Evolutionary conservation across 257 asterid species (phyloP).

Genomic region (Thymus mandschuricus): DNA sequence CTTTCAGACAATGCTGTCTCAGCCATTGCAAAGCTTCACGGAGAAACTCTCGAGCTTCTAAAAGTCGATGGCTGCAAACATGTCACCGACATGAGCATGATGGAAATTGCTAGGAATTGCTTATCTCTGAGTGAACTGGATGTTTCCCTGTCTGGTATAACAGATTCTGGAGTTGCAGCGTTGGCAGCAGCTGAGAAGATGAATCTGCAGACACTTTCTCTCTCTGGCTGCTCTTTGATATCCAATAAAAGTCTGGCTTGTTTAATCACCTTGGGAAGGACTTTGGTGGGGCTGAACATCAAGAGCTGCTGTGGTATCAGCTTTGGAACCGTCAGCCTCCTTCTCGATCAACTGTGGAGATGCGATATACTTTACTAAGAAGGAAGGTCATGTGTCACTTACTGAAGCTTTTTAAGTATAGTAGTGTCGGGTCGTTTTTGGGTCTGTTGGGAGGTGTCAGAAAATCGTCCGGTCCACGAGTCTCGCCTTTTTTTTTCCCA

Average conservation of each 20-base stretch:
- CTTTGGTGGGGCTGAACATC: slow-evolving; percentile 66
- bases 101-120: slow-evolving; percentile 60
- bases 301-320: slow-evolving; percentile 62
- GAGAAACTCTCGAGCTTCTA: slow-evolving; percentile 64
- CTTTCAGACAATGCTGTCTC: slow-evolving; percentile 58
- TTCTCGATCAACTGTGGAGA: slow-evolving; percentile 67
- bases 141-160: slow-evolving; percentile 55
- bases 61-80: slow-evolving; percentile 66
- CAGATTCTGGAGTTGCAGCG: slow-evolving; percentile 61
- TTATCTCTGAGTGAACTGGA: slow-evolving; percentile 61
- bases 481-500: slow-evolving; percentile 54
- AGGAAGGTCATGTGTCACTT: slow-evolving; percentile 29
- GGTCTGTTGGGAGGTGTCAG: slow-evolving; percentile 46
- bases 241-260: slow-evolving; percentile 59
- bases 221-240: slow-evolving; percentile 54
- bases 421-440: slow-evolving; percentile 42
- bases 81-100: slow-evolving; percentile 62
- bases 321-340: slow-evolving; percentile 43
- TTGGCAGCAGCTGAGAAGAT: slow-evolving; percentile 55
- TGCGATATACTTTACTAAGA: slow-evolving; percentile 70
- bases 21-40: slow-evolving; percentile 59
- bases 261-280: slow-evolving; percentile 50
- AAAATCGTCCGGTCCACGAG: slow-evolving; percentile 29
- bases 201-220: slow-evolving; percentile 54
- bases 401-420: slow-evolving; percentile 26